Evolutionary conservation across 1,284 basidiomycete species (phyloP), one percentile per base, ranked within the genome.

Genomic region (Coniferiporia sulphurascens): DNA sequence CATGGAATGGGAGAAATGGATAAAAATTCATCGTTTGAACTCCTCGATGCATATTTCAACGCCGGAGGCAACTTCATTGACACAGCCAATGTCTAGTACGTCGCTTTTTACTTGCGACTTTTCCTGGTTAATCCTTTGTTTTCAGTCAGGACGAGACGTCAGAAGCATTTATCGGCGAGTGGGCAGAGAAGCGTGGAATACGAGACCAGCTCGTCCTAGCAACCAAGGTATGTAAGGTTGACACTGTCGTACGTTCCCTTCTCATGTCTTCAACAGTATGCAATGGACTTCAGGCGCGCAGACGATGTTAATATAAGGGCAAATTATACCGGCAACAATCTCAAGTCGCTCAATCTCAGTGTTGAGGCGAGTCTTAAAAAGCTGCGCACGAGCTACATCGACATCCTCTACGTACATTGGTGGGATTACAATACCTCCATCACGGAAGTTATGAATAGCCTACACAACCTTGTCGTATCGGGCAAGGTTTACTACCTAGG

Each of bases 141-240:
- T 22, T 10, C 48, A 73, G 73, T 63, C 76, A 78, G 55, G 69
- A 77, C 38, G 38, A 41, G 38, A 41, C 38, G 9, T 41, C 38
- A 8, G 38, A 41, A 8, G 38, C 38, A 2, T 41, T 41, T 15
- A 41, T 41, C 7, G 78, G 78, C 13, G 77, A 80, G 62, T 81
- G 78, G 79, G 72, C 73, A 58, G 72, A 76, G 60, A 60, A 66
- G 6, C 72, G 74, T n/a, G 69, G 68, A 1, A 77, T 75, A 49
- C 71, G 79, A 17, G 77, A 81, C 64, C 73, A 78, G 59, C 70
- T 81, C 27, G 70, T 80, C 7, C 68, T 80, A 50, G 74, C 78
- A 0, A 79, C 78, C 48, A 80, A 79, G 67, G 74, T 74, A 48
- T 10, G 56, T 21, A 4, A 32, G 21, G 22, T n/a, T 19, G 62